A percentile compares a stretch with the other conserved stretches of the same genome.
Conservation (phyloP, 345 rosid species). For the Turritis glabra region DNA sequence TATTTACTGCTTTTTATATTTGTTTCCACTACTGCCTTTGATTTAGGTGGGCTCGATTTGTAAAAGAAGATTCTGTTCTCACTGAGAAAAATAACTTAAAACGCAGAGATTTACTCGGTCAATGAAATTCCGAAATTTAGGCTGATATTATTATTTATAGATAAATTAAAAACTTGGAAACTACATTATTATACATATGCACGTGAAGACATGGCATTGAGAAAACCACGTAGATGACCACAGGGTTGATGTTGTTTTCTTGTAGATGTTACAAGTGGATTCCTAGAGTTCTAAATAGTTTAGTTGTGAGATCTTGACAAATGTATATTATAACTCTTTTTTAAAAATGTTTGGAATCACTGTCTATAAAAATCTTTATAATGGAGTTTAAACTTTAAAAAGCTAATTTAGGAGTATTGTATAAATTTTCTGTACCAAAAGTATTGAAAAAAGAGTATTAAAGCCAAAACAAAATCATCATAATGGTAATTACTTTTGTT, state of each 20-base stretch:
- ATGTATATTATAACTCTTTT: neutral
- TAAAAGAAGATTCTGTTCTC: constrained; percentile 40
- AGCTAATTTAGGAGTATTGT: neutral
- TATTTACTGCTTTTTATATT: constrained; percentile 20
- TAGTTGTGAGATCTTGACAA: neutral
- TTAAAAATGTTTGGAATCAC: neutral
- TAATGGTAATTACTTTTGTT: neutral
- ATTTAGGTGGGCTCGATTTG: constrained; percentile 19
- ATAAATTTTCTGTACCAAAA: neutral
- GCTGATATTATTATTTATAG: neutral
- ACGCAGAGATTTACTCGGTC: constrained; percentile 3
- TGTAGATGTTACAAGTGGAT: constrained; percentile 23
- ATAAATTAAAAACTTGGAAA: neutral
- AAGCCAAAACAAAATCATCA: neutral
- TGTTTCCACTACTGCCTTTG: constrained; percentile 5
- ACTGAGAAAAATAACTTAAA: neutral
- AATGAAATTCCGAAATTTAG: constrained; percentile 2
- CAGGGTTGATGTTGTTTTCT: constrained; percentile 18
- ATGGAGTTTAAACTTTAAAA: neutral
- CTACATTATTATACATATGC: no score
- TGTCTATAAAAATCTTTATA: neutral
- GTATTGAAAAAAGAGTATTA: neutral
- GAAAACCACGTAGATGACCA: constrained; percentile 15
- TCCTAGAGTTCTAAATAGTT: constrained; percentile 11
- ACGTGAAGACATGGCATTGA: constrained; percentile 9